A percentile compares a stretch with the other conserved stretches of the same genome.
phyloP scores from a whole-genome alignment of 2,329 filamentous ascomycete species.

The Aspergillus arachidicola region DNA sequence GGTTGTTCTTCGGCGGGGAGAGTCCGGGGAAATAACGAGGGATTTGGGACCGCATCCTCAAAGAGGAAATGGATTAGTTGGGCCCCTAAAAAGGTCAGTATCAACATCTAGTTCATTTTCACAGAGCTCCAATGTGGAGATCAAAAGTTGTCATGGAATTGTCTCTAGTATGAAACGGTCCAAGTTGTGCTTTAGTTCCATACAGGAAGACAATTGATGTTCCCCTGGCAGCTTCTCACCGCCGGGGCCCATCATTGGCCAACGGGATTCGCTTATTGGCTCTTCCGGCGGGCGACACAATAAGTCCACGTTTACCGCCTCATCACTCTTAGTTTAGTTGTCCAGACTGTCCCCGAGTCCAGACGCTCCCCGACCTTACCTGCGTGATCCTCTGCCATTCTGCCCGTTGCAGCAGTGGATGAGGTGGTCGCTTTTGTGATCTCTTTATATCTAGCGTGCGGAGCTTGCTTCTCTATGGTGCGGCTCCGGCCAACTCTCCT shows the following conservation, averaged over 20 bases:
- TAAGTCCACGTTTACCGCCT: constrained; percentile 42
- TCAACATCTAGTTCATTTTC: neutral
- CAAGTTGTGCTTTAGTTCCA: neutral
- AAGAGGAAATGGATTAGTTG: neutral
- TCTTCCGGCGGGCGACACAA: constrained; percentile 30
- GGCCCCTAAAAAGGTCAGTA: neutral
- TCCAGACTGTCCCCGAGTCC: constrained; percentile 31
- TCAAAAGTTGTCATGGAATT: neutral
- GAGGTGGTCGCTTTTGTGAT: constrained; percentile 34
- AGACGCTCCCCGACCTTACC: constrained; percentile 29
- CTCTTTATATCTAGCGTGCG: constrained; percentile 34
- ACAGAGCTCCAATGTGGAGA: neutral
- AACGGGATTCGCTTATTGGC: constrained; percentile 6
- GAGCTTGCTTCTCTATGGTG: constrained; percentile 44
- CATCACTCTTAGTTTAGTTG: constrained; percentile 26
- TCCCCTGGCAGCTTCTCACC: constrained; percentile 27
- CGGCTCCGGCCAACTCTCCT: constrained; percentile 45
- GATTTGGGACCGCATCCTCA: neutral
- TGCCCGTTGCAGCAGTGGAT: constrained; percentile 33
- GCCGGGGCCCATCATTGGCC: constrained; percentile 35
- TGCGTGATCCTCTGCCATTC: constrained; percentile 26
- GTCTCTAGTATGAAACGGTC: no score
- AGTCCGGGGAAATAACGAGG: neutral
- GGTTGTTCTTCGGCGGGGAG: neutral
- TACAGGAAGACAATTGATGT: neutral